These are phyloP conservation scores for Apophysomyces ossiformis DNA, from an alignment of 371 early-diverging fungal species.

Conservation along the genomic window DNA sequence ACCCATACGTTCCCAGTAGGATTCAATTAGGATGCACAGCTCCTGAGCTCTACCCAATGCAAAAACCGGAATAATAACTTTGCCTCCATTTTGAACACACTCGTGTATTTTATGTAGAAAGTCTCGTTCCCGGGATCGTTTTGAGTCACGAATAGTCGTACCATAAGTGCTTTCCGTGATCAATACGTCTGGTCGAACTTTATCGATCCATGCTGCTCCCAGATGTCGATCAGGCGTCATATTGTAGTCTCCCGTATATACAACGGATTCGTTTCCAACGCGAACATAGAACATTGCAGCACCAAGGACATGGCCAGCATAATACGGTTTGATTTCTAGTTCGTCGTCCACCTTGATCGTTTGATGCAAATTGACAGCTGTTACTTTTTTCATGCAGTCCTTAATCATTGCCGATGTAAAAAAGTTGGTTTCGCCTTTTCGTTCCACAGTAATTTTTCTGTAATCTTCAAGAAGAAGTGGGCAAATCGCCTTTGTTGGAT, in stretches of 20 bases:
- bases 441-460: constrained; percentile 86
- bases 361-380: constrained; percentile 88
- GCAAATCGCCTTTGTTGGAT: constrained; percentile 94
- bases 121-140: constrained; percentile 89
- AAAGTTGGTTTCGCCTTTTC: constrained; percentile 86
- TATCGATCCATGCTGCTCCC: constrained; percentile 94
- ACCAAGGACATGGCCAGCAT: constrained; percentile 99
- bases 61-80: constrained; percentile 96
- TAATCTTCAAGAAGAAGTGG: constrained; percentile 94
- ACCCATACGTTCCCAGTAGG: constrained; percentile 95
- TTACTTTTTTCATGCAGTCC: constrained; percentile 91
- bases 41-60: constrained; percentile 98
- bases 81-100: constrained; percentile 87
- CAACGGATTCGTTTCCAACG: constrained; percentile 80
- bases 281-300: constrained; percentile 96
- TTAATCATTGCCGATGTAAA: constrained; percentile 87
- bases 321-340: constrained; percentile 89
- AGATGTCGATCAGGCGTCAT: constrained; percentile 97
- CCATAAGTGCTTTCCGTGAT: constrained; percentile 98
- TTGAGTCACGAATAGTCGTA: constrained; percentile 94
- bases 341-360: constrained; percentile 84
- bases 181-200: constrained; percentile 85
- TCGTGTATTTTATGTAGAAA: constrained; percentile 92
- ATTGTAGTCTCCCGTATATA: constrained; percentile 98
- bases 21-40: constrained; percentile 92